phyloP scores from a whole-genome alignment of 2,329 filamentous ascomycete genomes.

The Botrytis galanthina region DNA sequence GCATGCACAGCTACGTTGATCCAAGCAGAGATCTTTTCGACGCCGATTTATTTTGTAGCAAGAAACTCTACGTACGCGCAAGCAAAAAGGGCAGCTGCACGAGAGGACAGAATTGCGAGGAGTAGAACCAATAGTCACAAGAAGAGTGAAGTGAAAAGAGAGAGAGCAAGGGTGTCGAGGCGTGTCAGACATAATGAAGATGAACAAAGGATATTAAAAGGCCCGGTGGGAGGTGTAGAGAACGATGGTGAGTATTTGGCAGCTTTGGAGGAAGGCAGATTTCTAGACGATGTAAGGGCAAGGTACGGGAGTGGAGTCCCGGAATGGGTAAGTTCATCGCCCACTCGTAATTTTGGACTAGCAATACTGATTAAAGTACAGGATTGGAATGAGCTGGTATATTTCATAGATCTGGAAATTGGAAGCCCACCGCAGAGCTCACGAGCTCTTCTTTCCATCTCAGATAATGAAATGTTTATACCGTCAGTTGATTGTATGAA shows the following conservation, averaged over 20 bases:
- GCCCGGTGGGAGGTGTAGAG: constrained; percentile 11
- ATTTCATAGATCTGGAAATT: constrained; percentile 19
- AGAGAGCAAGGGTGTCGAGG: neutral
- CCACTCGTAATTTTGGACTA: neutral
- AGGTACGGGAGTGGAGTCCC: constrained; percentile 1
- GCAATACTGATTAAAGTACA: neutral
- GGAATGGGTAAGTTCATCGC: neutral
- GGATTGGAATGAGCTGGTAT: constrained; percentile 21
- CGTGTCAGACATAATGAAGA: neutral
- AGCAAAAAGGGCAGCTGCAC: neutral
- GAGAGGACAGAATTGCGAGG: constrained; percentile 10
- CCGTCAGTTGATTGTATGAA: constrained; percentile 4
- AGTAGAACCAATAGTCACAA: constrained; percentile 15
- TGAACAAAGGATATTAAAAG: neutral
- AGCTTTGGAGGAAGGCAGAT: neutral
- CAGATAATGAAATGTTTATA: constrained; percentile 15
- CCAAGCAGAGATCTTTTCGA: constrained; percentile 11
- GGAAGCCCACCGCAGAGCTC: constrained; percentile 22
- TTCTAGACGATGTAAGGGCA: neutral
- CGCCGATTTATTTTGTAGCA: constrained; percentile 12
- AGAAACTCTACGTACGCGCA: constrained; percentile 13
- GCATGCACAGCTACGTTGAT: constrained; percentile 3
- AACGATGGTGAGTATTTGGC: constrained; percentile 3
- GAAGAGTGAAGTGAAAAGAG: neutral
- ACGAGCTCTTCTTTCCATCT: constrained; percentile 15